These are phyloP conservation scores for Leccinum broughii DNA, from an alignment of 768 basidiomycete species.

Conservation along the genomic window DNA sequence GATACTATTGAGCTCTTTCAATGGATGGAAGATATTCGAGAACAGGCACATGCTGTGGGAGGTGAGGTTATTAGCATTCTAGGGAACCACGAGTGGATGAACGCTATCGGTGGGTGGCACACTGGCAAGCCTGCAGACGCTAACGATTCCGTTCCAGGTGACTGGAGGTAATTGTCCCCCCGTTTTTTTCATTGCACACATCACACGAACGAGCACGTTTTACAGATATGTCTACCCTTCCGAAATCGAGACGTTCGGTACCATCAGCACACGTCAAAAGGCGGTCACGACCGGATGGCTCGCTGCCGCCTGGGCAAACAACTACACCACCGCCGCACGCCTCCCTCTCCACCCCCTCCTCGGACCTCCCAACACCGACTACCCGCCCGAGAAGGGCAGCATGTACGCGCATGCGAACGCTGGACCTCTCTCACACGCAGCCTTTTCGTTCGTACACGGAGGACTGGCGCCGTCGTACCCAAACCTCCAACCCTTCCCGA, in stretches of 20 bases:
- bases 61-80: conserved; percentile 76
- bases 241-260: conserved; percentile 84
- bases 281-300: conserved; percentile 75
- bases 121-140: not conserved
- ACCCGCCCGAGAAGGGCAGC: conserved; percentile 41
- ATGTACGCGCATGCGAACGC: conserved; percentile 33
- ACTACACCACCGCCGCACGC: conserved; percentile 81
- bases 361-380: conserved; percentile 66
- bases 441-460: conserved; percentile 92
- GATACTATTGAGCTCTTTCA: conserved; percentile 85
- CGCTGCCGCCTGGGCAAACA: conserved; percentile 79
- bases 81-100: conserved; percentile 98
- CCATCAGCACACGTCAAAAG: conserved; percentile 66
- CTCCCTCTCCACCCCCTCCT: conserved; percentile 76
- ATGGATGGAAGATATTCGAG: conserved; percentile 82
- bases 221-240: conserved; percentile 78
- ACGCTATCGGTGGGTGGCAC: conserved; percentile 61
- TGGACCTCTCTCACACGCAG: conserved; percentile 68
- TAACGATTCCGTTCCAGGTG: conserved; percentile 47
- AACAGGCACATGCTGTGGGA: conserved; percentile 66
- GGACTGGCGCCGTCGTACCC: conserved; percentile 80
- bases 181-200: conserved; percentile 1
- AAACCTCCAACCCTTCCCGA: conserved; percentile 78
- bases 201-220: conserved; percentile 8
- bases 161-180: conserved; percentile 67